phyloP scores from a whole-genome alignment of 805 yeast species.

The Yarrowia divulgata region DNA sequence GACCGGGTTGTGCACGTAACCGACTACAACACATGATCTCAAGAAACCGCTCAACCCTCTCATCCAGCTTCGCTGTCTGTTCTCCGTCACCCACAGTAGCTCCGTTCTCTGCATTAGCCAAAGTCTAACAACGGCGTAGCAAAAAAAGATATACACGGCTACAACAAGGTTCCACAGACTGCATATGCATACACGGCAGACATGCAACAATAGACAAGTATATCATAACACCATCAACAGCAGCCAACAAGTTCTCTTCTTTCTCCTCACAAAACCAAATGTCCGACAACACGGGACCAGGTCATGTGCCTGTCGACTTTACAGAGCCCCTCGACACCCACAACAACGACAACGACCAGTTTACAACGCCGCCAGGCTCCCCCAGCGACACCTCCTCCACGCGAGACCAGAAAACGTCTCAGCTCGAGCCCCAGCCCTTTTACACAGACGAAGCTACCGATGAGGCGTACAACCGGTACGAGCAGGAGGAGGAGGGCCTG shows the following conservation, averaged over 20 bases:
- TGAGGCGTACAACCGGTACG: not conserved
- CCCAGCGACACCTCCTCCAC: constrained; percentile 1
- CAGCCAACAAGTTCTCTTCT: not conserved
- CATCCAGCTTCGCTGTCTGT: too few relatives aligned
- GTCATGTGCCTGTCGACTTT: not conserved
- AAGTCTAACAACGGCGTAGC: too few relatives aligned
- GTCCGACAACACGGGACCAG: not conserved
- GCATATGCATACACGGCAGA: too few relatives aligned
- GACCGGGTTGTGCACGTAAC: too few relatives aligned
- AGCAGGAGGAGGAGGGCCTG: not conserved
- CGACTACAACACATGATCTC: too few relatives aligned
- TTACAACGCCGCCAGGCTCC: constrained; percentile 1
- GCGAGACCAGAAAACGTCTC: not conserved
- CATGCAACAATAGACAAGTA: too few relatives aligned
- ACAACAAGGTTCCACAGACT: too few relatives aligned
- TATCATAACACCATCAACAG: not conserved
- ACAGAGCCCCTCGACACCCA: not conserved
- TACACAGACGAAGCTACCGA: not conserved
- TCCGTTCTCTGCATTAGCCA: too few relatives aligned
- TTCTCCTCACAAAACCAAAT: not conserved
- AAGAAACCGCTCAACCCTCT: too few relatives aligned
- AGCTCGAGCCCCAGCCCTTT: not conserved
- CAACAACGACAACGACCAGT: not conserved
- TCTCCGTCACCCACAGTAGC: too few relatives aligned
- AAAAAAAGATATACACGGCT: too few relatives aligned